phyloP scores from a whole-genome alignment of 345 rosid species.

The Eucalyptus microcorys region DNA sequence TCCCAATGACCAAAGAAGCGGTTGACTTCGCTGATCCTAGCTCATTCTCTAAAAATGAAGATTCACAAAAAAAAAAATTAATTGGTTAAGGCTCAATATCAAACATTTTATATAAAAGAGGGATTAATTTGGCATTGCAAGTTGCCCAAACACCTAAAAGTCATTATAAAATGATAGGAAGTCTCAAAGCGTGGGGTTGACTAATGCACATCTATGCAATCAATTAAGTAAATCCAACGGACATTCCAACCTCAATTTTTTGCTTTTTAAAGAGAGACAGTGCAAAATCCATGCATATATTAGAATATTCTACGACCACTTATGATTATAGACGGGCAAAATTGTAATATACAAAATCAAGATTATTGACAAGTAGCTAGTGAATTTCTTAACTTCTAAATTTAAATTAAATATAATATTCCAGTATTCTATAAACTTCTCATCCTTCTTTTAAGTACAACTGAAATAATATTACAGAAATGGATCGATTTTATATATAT shows the following conservation, averaged over 20 bases:
- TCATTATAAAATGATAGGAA: not conserved
- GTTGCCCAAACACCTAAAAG: not conserved
- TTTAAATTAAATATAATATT: not conserved
- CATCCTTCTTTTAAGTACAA: not conserved
- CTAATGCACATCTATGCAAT: not conserved
- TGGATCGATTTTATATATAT: not conserved
- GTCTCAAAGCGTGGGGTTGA: not conserved
- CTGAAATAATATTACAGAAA: not conserved
- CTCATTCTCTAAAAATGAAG: not conserved
- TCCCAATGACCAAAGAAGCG: not conserved
- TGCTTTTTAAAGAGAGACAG: not conserved
- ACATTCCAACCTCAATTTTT: too few relatives aligned
- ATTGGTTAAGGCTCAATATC: not conserved
- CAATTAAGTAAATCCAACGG: too few relatives aligned
- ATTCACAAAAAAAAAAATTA: not conserved
- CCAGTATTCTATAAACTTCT: not conserved
- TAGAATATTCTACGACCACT: not conserved
- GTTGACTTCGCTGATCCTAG: not conserved
- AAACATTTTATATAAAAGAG: not conserved
- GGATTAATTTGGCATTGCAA: not conserved
- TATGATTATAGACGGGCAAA: not conserved
- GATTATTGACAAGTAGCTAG: not conserved
- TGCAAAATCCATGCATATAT: not conserved
- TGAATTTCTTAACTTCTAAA: not conserved
- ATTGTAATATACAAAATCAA: not conserved